Percentiles rank a stretch among this genome's conserved stretches.
Evolutionary conservation across 2,329 filamentous ascomycete species (phyloP).

Genomic region (Sporothrix curviconia): DNA sequence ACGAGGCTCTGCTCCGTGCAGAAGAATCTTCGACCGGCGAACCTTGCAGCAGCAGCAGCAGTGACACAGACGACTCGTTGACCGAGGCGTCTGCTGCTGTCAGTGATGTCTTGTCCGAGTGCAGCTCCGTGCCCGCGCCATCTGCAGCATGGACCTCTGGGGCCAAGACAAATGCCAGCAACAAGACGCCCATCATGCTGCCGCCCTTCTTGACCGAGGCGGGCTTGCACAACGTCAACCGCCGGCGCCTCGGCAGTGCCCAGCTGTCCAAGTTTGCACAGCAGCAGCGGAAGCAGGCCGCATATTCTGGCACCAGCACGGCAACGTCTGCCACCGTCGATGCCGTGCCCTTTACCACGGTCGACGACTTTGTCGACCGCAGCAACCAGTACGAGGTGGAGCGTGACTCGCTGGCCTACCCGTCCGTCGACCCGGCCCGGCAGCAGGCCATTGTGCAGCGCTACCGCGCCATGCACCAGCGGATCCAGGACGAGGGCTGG

Average conservation of each 20-base stretch:
- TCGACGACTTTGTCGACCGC: constrained; percentile 28
- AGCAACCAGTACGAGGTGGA: constrained; percentile 32
- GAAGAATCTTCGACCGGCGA: constrained; percentile 3
- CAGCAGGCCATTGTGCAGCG: constrained; percentile 49
- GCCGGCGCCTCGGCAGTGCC: background rate
- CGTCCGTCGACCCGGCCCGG: constrained; percentile 46
- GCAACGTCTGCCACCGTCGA: background rate
- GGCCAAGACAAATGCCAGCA: background rate
- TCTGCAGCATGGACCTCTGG: background rate
- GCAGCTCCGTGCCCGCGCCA: background rate
- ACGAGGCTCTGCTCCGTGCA: constrained; percentile 3
- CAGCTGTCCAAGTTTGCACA: constrained; percentile 4
- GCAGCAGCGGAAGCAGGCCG: background rate
- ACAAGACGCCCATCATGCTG: background rate
- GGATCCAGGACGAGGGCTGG: constrained; percentile 46
- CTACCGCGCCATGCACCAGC: constrained; percentile 51
- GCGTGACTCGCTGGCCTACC: constrained; percentile 35
- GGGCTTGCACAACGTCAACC: constrained; percentile 11
- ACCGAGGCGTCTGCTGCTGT: background rate
- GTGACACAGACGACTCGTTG: constrained; percentile 9
- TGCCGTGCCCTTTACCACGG: background rate
- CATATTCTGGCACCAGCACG: background rate
- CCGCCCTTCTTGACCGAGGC: constrained; percentile 7
- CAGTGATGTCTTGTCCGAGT: constrained; percentile 12
- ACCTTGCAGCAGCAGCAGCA: background rate